phyloP scores from a whole-genome alignment of 768 basidiomycete genomes.

The Tricholoma bakamatsutake region DNA sequence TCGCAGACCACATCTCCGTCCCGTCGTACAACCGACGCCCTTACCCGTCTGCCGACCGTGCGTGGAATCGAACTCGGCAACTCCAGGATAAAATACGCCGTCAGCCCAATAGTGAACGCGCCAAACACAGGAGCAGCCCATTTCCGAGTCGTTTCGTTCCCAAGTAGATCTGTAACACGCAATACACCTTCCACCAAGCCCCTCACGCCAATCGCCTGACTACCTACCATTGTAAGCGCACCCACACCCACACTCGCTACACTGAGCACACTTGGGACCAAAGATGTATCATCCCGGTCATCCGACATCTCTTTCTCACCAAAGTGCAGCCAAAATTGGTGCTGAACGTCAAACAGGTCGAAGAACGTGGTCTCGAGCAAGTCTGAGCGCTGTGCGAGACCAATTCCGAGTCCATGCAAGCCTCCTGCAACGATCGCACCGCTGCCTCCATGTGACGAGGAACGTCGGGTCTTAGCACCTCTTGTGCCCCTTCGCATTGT shows the following conservation, averaged over 20 bases:
- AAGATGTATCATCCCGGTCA: slow-evolving; percentile 23
- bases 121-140: slow-evolving; percentile 89
- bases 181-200: slow-evolving; percentile 74
- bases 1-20: slow-evolving; percentile 26
- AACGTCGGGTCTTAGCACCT: slow-evolving; percentile 31
- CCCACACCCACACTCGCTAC: slow-evolving; percentile 76
- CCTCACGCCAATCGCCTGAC: slow-evolving; percentile 71
- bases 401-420: slow-evolving; percentile 73
- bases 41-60: slow-evolving; percentile 83
- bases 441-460: slow-evolving; percentile 28
- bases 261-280: slow-evolving; percentile 59
- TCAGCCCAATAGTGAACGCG: slow-evolving; percentile 63
- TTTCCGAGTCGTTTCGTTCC: slow-evolving; percentile 72
- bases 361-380: slow-evolving; percentile 74
- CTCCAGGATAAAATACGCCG: slow-evolving; percentile 79
- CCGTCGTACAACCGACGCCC: slow-evolving; percentile 49
- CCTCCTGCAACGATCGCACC: slow-evolving; percentile 73
- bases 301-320: slow-evolving; percentile 38
- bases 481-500: slow-evolving; percentile 39
- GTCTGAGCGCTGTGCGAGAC: slow-evolving; percentile 71
- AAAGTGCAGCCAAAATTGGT: slow-evolving; percentile 71
- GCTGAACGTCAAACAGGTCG: slow-evolving; percentile 83
- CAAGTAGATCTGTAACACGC: slow-evolving; percentile 71
- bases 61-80: slow-evolving; percentile 85
- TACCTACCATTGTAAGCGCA: slow-evolving; percentile 85